Conservation (phyloP, 2,329 filamentous ascomycete species). For the Bipolaris victoriae region DNA sequence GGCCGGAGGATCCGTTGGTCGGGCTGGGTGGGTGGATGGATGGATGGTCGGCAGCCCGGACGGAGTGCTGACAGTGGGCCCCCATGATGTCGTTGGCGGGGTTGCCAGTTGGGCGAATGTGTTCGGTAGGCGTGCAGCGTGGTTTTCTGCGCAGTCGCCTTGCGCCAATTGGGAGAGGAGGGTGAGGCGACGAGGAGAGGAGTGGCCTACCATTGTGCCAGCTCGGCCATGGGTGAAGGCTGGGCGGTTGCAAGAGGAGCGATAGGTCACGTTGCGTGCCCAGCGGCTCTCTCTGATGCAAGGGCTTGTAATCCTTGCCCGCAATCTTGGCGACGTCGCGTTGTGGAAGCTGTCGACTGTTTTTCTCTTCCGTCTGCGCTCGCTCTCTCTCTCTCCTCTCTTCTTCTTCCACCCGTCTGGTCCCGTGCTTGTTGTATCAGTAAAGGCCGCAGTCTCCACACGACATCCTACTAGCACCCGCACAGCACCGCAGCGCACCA, state of each 20-base stretch:
- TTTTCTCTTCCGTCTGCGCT: neutral
- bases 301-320: conserved; percentile 16
- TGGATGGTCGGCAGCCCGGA: neutral
- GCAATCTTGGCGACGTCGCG: conserved; percentile 17
- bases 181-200: neutral
- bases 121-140: conserved; percentile 5
- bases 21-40: neutral
- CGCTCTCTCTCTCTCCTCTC: neutral
- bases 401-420: neutral
- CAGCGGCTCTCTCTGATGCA: conserved; percentile 3
- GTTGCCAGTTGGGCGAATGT: neutral
- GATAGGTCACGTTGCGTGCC: conserved; percentile 1
- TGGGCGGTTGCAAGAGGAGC: neutral
- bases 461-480: too few species aligned
- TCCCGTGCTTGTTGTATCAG: too few species aligned
- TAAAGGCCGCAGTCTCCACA: too few species aligned
- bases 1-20: neutral
- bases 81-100: conserved; percentile 18
- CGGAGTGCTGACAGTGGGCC: conserved; percentile 12
- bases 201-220: neutral
- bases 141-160: neutral
- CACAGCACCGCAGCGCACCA: too few species aligned
- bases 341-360: conserved; percentile 16
- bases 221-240: neutral
- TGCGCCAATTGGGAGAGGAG: neutral